Evolutionary conservation across 1,284 basidiomycete species (phyloP).

Genomic region (Leucoagaricus sp.): DNA sequence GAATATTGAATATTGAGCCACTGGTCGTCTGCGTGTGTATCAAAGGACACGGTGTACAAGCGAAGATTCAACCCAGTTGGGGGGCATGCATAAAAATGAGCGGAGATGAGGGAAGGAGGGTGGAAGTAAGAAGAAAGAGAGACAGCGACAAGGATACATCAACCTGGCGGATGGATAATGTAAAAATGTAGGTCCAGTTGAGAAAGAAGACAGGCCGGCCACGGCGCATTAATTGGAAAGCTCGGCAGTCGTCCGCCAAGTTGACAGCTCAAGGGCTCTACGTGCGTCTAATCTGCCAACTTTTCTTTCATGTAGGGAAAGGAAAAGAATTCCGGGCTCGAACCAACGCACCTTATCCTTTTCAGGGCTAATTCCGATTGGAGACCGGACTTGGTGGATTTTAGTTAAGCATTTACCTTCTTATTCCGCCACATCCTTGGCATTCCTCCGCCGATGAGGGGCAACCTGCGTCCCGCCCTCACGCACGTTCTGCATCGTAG

Average conservation of each 20-base stretch:
- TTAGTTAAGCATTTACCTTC: not conserved
- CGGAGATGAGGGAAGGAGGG: not conserved
- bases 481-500: not conserved
- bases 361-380: constrained; percentile 8
- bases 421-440: not conserved
- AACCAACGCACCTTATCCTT: constrained; percentile 4
- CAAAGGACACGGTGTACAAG: not conserved
- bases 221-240: not conserved
- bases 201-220: not conserved
- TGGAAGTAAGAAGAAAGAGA: not conserved
- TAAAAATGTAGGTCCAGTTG: not conserved
- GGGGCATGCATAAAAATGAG: not conserved
- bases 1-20: not conserved
- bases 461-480: not conserved
- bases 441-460: not conserved
- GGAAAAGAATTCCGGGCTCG: not conserved
- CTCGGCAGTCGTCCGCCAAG: not conserved
- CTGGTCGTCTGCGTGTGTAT: not conserved
- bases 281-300: not conserved
- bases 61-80: not conserved
- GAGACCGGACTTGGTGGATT: not conserved
- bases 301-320: not conserved
- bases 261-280: not conserved
- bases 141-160: not conserved
- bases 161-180: not conserved